These are phyloP conservation scores for Talinum fruticosum DNA, from an alignment of 148 eudicot genomes.

Conservation along the genomic window DNA sequence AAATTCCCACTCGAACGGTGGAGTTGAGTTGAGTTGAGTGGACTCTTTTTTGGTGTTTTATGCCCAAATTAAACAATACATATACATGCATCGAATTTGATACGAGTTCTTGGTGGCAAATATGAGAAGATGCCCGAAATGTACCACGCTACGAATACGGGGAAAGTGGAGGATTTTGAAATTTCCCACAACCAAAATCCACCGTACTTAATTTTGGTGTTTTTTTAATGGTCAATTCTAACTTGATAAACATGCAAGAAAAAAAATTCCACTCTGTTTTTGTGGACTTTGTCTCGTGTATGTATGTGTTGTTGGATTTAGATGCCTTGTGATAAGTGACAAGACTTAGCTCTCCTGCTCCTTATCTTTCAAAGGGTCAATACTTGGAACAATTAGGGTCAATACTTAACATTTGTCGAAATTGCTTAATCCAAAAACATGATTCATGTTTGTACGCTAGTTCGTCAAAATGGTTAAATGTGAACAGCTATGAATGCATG, in stretches of 20 bases:
- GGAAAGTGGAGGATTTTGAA: not conserved
- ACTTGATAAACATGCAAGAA: not conserved
- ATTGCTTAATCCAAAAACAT: too few relatives aligned
- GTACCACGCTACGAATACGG: not conserved
- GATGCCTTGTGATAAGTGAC: too few relatives aligned
- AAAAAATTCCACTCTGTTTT: not conserved
- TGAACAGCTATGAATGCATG: too few relatives aligned
- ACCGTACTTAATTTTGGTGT: not conserved
- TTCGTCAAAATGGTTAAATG: too few relatives aligned
- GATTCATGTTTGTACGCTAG: too few relatives aligned
- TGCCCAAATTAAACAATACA: not conserved
- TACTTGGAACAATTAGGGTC: too few relatives aligned
- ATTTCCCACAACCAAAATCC: slow-evolving; percentile 1
- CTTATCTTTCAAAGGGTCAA: too few relatives aligned
- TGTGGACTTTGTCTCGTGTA: not conserved
- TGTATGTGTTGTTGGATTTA: too few relatives aligned
- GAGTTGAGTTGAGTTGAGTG: too few relatives aligned
- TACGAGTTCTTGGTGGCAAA: not conserved
- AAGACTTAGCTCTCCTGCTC: too few relatives aligned
- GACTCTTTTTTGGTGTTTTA: not conserved
- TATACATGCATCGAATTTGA: not conserved
- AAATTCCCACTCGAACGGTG: too few relatives aligned
- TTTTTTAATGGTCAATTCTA: not conserved
- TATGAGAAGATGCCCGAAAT: not conserved
- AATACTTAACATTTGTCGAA: too few relatives aligned